These are phyloP conservation scores for Lanmaoa rubissima DNA, from an alignment of 768 basidiomycete genomes.

Conservation along the genomic window DNA sequence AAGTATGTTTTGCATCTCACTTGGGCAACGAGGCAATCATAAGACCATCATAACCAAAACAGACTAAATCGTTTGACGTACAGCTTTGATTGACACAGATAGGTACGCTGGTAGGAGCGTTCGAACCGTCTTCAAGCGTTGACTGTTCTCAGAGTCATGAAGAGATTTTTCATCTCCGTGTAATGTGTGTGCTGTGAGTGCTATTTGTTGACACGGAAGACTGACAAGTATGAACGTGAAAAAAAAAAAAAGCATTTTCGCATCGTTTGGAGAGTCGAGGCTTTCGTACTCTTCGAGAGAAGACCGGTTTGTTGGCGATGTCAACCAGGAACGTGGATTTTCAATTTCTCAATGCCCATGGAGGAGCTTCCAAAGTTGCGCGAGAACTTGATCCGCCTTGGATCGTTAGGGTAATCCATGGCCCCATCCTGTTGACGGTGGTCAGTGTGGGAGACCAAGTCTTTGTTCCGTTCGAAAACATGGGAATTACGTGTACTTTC, in stretches of 20 bases:
- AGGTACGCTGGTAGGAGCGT: no score
- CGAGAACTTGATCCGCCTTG: constrained; percentile 8
- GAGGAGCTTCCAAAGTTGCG: constrained; percentile 2
- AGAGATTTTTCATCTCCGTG: background rate
- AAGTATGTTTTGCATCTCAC: background rate
- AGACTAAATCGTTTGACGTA: background rate
- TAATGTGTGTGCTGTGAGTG: background rate
- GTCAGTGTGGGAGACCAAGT: constrained; percentile 13
- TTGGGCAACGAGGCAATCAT: background rate
- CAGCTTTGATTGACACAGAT: background rate
- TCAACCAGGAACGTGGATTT: constrained; percentile 15
- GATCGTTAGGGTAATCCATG: constrained; percentile 9
- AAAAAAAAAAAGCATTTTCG: background rate
- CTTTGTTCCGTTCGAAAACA: background rate
- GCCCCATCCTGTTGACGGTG: constrained; percentile 1
- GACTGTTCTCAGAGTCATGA: background rate
- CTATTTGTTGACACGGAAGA: background rate
- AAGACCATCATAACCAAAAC: background rate
- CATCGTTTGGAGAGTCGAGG: background rate
- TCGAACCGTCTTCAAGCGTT: no score
- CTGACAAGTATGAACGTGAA: background rate
- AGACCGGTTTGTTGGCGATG: background rate
- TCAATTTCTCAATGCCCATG: constrained; percentile 2
- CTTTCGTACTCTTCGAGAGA: background rate
- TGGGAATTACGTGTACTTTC: constrained; percentile 14